Conservation (phyloP, 192 early-diverging fungal genomes). For the Backusella westeae region DNA sequence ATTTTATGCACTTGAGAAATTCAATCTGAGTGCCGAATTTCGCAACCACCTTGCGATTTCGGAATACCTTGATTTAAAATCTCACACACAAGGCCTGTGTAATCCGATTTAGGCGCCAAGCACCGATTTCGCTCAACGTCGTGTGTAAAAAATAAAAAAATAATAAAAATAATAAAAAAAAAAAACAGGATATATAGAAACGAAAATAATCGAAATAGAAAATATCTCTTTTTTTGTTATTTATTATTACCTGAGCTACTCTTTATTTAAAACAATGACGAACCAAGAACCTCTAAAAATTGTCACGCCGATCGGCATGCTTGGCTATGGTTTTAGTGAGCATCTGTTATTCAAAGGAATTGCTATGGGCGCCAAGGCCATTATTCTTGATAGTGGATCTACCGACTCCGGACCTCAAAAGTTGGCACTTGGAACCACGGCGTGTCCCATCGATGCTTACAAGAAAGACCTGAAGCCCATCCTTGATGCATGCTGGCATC, state of each 20-base stretch:
- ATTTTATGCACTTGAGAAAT: slow-evolving; percentile 6
- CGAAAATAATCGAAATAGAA: not conserved
- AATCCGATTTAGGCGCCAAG: not conserved
- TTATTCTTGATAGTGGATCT: slow-evolving; percentile 17
- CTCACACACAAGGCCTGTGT: not conserved
- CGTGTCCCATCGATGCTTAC: slow-evolving; percentile 17
- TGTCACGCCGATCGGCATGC: not conserved
- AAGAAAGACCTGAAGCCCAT: slow-evolving; percentile 6
- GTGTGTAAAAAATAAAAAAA: slow-evolving; percentile 3
- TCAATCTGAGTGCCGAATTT: not conserved
- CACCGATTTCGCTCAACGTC: not conserved
- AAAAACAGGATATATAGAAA: not conserved
- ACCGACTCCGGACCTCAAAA: slow-evolving; percentile 24
- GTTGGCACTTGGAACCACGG: slow-evolving; percentile 11
- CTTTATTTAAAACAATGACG: not conserved
- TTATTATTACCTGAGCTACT: not conserved
- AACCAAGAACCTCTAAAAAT: not conserved
- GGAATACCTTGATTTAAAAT: not conserved
- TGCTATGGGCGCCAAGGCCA: slow-evolving; percentile 10
- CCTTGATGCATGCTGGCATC: slow-evolving; percentile 16
- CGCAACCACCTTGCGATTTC: not conserved
- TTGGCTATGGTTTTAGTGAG: not conserved
- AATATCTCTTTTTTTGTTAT: not conserved
- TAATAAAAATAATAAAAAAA: not conserved
- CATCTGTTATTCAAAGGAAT: slow-evolving; percentile 5